A percentile compares a stretch with the other conserved stretches of the same genome.
These are phyloP conservation scores for Potentilla sterilis DNA, from an alignment of 306 rosid species.

Conservation along the genomic window DNA sequence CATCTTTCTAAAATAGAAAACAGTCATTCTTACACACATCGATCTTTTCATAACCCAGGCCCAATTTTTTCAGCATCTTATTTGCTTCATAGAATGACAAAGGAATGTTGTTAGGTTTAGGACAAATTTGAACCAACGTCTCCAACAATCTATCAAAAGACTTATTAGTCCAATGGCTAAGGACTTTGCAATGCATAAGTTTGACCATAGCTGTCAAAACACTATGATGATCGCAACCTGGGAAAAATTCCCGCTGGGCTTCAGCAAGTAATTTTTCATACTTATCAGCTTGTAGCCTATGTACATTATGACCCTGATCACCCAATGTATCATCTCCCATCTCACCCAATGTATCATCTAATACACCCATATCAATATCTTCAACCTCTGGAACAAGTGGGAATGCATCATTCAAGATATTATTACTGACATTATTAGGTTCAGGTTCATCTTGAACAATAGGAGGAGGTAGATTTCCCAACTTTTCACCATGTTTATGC, in stretches of 20 bases:
- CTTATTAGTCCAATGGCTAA: too few relatives aligned
- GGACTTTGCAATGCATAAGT: too few relatives aligned
- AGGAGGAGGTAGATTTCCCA: too few relatives aligned
- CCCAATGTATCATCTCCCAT: not conserved
- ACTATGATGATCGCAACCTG: too few relatives aligned
- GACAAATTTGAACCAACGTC: too few relatives aligned
- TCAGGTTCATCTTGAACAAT: not conserved
- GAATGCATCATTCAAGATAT: not conserved
- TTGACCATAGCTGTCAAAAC: too few relatives aligned
- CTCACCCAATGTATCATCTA: too few relatives aligned
- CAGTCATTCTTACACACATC: slow-evolving; percentile 5
- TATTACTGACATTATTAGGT: not conserved
- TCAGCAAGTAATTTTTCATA: not conserved
- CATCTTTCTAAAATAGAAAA: not conserved
- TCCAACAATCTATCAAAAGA: too few relatives aligned
- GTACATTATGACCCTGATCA: too few relatives aligned
- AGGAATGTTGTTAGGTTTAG: not conserved
- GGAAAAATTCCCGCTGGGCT: too few relatives aligned
- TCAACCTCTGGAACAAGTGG: not conserved
- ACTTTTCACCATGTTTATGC: too few relatives aligned
- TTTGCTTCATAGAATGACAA: not conserved
- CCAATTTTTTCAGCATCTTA: not conserved
- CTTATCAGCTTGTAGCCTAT: not conserved
- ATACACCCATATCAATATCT: not conserved
- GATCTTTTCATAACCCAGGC: slow-evolving; percentile 3